Conservation (phyloP, 2,329 filamentous ascomycete genomes). For the Hypoxylon sp. region DNA sequence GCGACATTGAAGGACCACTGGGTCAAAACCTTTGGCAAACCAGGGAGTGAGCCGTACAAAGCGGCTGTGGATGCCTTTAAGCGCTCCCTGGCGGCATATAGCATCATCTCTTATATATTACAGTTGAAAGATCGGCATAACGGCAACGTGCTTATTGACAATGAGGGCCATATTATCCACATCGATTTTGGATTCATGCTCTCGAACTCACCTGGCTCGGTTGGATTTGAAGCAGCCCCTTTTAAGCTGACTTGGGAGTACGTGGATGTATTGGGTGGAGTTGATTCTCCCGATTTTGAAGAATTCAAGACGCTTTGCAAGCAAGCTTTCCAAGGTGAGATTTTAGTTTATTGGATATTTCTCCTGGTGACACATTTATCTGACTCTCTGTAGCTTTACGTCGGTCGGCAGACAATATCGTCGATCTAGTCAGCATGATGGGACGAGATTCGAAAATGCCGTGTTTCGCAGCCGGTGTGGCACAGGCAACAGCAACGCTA, state of each 20-base stretch:
- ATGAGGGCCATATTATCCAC: constrained; percentile 87
- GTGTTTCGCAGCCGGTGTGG: constrained; percentile 82
- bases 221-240: constrained; percentile 88
- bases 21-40: constrained; percentile 81
- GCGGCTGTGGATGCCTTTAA: constrained; percentile 85
- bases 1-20: constrained; percentile 88
- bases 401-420: constrained; percentile 83
- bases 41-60: constrained; percentile 77
- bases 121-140: constrained; percentile 91
- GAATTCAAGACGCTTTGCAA: constrained; percentile 86
- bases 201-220: constrained; percentile 86
- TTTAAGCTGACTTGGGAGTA: constrained; percentile 92
- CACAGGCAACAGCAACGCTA: constrained; percentile 77
- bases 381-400: constrained; percentile 71
- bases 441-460: constrained; percentile 87
- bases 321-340: constrained; percentile 83
- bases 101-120: constrained; percentile 85
- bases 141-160: constrained; percentile 88
- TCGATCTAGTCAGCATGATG: constrained; percentile 88
- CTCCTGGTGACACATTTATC: background rate
- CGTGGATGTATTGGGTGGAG: constrained; percentile 83
- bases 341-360: background rate
- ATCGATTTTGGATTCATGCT: constrained; percentile 94
- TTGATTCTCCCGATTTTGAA: constrained; percentile 78
- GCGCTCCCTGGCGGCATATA: constrained; percentile 86